Conservation (phyloP, 1,284 basidiomycete species). For the Xanthoconium separans region DNA sequence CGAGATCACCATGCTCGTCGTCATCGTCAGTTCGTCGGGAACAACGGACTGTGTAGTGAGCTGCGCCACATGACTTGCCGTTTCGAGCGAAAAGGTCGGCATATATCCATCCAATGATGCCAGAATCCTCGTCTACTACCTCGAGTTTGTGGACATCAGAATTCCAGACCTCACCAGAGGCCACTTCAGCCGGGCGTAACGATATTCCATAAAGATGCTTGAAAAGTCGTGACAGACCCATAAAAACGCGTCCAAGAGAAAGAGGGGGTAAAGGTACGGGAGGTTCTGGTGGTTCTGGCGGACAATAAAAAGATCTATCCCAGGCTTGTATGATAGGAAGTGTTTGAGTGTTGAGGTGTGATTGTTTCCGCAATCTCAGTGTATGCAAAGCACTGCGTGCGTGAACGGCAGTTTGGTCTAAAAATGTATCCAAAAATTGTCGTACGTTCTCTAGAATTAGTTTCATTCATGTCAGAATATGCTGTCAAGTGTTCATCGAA, state of each 20-base stretch:
- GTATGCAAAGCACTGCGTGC: slow-evolving; percentile 72
- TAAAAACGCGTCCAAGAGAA: slow-evolving; percentile 83
- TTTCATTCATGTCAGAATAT: slow-evolving; percentile 9
- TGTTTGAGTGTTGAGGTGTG: slow-evolving; percentile 52
- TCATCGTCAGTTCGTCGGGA: slow-evolving; percentile 91
- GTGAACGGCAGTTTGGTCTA: slow-evolving; percentile 73
- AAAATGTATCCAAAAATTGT: slow-evolving; percentile 78
- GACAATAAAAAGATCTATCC: slow-evolving; percentile 91
- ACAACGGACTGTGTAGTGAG: slow-evolving; percentile 97
- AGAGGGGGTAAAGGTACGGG: slow-evolving; percentile 69
- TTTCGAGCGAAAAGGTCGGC: slow-evolving; percentile 86
- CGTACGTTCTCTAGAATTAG: slow-evolving; percentile 70
- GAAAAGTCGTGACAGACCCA: slow-evolving; percentile 85
- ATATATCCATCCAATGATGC: slow-evolving; percentile 92
- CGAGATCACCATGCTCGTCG: slow-evolving; percentile 68
- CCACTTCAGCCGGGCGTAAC: slow-evolving; percentile 66
- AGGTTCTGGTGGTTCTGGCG: slow-evolving; percentile 70
- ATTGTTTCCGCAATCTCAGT: slow-evolving; percentile 74
- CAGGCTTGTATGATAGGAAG: slow-evolving; percentile 80
- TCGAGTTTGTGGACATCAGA: slow-evolving; percentile 87
- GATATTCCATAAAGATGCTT: slow-evolving; percentile 85
- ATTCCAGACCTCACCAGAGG: slow-evolving; percentile 88
- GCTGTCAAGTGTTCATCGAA: not conserved
- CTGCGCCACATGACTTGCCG: slow-evolving; percentile 89
- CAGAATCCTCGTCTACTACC: slow-evolving; percentile 85